Evolutionary conservation across 106 monocot species (phyloP), one percentile per base, ranked within the genome.

Genomic region (Acanthochlamys bracteata): DNA sequence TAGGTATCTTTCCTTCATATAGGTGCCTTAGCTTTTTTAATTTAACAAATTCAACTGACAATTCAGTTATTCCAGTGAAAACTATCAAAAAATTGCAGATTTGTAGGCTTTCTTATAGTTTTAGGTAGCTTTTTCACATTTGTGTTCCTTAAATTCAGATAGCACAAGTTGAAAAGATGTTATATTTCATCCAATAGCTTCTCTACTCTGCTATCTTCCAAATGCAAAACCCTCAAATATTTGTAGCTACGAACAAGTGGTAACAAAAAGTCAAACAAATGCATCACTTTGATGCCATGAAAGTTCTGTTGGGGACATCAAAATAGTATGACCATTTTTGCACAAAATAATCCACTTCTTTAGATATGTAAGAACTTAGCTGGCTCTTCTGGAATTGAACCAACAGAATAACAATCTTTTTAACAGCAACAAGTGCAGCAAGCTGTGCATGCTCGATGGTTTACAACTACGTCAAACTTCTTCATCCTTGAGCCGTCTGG

Each of bases 101-200:
- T 33, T 11, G 43, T 22, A 17, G 76, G 73, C 39, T 24, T 60
- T 16, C 68, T 26, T 8, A 82, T 20, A 7, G 63, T 25, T 13
- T 53, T 68, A 2, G 76, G 66, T 7, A 82, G 55, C 26, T 41
- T 43, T 0, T 22, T 22, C 4, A 76, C 49, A 11, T 61, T 27
- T 41, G 82, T 82, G n/a, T 58, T 46, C 45, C 82, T 72, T 41
- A 82, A 12, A 20, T 73, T 54, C 43, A 82, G 54, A 41, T 77
- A 77, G 0, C 51, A 33, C 64, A 82, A 42, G 26, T 73, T 51
- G 42, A 60, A 66, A 16, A 82, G 39, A 10, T 53, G 10, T 3
- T 7, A 53, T 0, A 76, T 20, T 42, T 33, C 59, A 9, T 57
- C 24, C 6, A 43, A 55, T 4, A 65, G 0, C 1, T 14, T 27